Percentiles rank a stretch among this genome's conserved stretches.
Conservation (phyloP, 768 basidiomycete genomes). For the Lactarius vividus region DNA sequence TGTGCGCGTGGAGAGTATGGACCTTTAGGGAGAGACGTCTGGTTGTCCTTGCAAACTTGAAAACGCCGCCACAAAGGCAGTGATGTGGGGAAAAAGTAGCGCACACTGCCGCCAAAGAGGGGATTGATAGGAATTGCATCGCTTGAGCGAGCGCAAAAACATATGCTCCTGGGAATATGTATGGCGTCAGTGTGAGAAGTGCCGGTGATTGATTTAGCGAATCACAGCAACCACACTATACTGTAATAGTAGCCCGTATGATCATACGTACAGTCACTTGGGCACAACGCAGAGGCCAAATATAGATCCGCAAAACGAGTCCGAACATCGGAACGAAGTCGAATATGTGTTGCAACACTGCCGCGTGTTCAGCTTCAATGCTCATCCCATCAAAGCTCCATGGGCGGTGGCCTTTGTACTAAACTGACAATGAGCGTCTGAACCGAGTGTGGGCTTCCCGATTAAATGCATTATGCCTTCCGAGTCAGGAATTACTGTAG, state of each 20-base stretch:
- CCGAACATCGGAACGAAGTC: not conserved
- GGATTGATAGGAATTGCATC: not conserved
- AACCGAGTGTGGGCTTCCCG: not conserved
- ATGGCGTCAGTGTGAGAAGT: not conserved
- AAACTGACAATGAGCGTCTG: not conserved
- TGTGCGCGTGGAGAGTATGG: not conserved
- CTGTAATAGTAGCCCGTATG: not conserved
- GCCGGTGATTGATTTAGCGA: not conserved
- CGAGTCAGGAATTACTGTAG: not conserved
- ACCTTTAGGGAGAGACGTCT: not conserved
- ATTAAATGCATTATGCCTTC: not conserved
- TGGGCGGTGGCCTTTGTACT: not conserved
- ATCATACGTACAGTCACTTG: not conserved
- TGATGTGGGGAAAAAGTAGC: not conserved
- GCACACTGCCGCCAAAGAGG: not conserved
- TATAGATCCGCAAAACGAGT: not conserved
- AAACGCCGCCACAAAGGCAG: not conserved
- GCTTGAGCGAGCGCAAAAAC: not conserved
- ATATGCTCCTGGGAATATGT: not conserved
- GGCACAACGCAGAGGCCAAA: not conserved
- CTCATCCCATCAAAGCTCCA: not conserved
- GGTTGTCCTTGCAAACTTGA: not conserved
- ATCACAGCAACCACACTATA: not conserved
- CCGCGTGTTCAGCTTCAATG: not conserved
- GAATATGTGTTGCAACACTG: not conserved